Percentiles rank a stretch among this genome's conserved stretches.
These are phyloP conservation scores for Hypholoma sublateritium DNA, from an alignment of 768 basidiomycete genomes.

Conservation along the genomic window DNA sequence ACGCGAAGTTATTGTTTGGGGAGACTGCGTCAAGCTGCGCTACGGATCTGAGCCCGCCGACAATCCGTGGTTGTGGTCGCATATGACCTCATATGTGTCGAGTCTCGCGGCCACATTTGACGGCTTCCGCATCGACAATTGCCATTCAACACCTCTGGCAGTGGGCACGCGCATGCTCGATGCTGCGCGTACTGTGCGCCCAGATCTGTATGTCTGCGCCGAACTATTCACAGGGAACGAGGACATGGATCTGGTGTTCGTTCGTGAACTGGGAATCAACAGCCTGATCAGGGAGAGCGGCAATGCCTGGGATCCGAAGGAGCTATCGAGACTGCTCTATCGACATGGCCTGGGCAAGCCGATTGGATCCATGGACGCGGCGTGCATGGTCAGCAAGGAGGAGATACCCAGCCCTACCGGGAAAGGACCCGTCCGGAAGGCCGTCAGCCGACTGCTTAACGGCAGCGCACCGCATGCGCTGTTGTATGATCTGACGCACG, in stretches of 20 bases:
- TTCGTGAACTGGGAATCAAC: constrained; percentile 90
- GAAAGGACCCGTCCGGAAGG: constrained; percentile 73
- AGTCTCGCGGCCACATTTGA: constrained; percentile 83
- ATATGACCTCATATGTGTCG: constrained; percentile 84
- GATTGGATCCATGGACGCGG: constrained; percentile 93
- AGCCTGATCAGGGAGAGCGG: constrained; percentile 94
- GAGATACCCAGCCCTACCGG: constrained; percentile 83
- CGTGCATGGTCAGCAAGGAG: constrained; percentile 74
- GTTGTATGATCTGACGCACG: constrained; percentile 95
- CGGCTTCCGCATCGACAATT: constrained; percentile 98
- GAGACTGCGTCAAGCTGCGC: constrained; percentile 96
- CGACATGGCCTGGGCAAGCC: constrained; percentile 92
- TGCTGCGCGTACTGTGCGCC: constrained; percentile 82
- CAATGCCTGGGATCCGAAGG: constrained; percentile 87
- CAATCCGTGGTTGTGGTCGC: constrained; percentile 94
- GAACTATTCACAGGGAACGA: constrained; percentile 97
- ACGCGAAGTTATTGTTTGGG: constrained; percentile 96
- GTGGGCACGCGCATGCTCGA: constrained; percentile 98
- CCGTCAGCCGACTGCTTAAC: constrained; percentile 74
- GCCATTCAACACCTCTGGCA: constrained; percentile 94
- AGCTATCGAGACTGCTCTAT: constrained; percentile 86
- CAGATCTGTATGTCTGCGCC: constrained; percentile 94
- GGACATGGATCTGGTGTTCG: constrained; percentile 90
- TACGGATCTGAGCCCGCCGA: constrained; percentile 79
- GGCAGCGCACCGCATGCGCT: constrained; percentile 92